Evolutionary conservation across 2,329 filamentous ascomycete genomes (phyloP).

Genomic region (Pseudopyrenochaeta lycopersici): DNA sequence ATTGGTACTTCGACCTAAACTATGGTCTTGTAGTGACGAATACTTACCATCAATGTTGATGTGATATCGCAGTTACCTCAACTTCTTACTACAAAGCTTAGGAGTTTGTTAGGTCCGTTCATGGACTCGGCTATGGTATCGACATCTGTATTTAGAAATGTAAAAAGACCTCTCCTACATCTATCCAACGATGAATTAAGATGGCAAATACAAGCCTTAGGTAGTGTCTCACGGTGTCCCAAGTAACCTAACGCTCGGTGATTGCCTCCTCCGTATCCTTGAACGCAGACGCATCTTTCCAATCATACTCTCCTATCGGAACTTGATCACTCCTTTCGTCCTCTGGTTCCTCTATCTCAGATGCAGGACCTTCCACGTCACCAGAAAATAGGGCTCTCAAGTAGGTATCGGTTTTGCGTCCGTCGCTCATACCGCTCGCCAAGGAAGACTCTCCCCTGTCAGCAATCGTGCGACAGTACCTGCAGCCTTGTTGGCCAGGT

Average conservation of each 20-base stretch:
- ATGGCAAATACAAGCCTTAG: not conserved
- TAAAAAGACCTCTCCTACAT: constrained; percentile 6
- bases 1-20: too few species aligned
- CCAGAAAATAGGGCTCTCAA: not conserved
- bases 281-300: constrained; percentile 6
- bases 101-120: not conserved
- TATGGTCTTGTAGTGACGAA: too few species aligned
- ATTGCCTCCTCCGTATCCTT: constrained; percentile 7
- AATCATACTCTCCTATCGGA: not conserved
- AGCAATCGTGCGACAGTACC: constrained; percentile 11
- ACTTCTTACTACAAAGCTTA: not conserved
- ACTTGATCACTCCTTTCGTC: not conserved
- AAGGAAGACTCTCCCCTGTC: constrained; percentile 12
- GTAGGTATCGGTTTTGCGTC: constrained; percentile 2
- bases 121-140: not conserved
- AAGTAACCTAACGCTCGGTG: constrained; percentile 12
- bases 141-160: constrained; percentile 9
- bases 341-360: not conserved
- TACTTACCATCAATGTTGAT: constrained; percentile 1
- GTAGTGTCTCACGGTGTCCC: constrained; percentile 13
- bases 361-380: not conserved
- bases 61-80: constrained; percentile 4
- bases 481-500: constrained; percentile 10
- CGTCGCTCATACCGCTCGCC: constrained; percentile 7
- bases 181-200: constrained; percentile 10